Conservation (phyloP, 2,329 filamentous ascomycete species). For the Zalaria sp. region DNA sequence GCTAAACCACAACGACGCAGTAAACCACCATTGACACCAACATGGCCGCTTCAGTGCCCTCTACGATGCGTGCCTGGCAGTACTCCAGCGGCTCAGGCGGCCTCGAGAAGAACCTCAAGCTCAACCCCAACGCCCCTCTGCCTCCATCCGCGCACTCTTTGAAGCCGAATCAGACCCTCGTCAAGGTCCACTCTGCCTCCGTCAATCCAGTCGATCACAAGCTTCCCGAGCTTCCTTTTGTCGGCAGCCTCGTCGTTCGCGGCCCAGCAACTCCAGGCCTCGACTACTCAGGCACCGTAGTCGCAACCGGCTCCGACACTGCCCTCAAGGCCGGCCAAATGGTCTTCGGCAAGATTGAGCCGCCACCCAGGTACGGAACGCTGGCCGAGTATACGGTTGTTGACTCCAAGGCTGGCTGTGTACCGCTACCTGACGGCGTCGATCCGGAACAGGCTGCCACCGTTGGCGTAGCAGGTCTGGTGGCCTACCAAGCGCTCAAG, state of each 20-base stretch:
- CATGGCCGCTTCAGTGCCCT: slow-evolving; percentile 5
- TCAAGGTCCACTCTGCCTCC: slow-evolving; percentile 28
- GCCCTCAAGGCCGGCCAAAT: slow-evolving; percentile 21
- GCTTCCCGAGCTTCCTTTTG: slow-evolving; percentile 25
- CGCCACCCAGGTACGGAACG: slow-evolving; percentile 18
- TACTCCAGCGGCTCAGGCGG: slow-evolving; percentile 14
- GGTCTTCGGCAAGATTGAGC: slow-evolving; percentile 24
- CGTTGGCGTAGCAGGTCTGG: slow-evolving; percentile 23
- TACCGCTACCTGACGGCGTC: slow-evolving; percentile 21
- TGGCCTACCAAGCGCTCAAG: slow-evolving; percentile 23
- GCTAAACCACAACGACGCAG: no score
- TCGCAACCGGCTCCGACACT: slow-evolving; percentile 14
- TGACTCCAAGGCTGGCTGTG: slow-evolving; percentile 7
- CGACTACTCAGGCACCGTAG: slow-evolving; percentile 39
- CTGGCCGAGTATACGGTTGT: slow-evolving; percentile 22
- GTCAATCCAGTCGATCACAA: slow-evolving; percentile 41
- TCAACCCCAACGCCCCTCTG: slow-evolving; percentile 14
- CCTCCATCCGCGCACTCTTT: slow-evolving; percentile 9
- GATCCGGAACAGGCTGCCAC: slow-evolving; percentile 20
- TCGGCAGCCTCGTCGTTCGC: slow-evolving; percentile 21
- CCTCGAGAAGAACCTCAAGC: slow-evolving; percentile 19
- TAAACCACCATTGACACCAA: no score
- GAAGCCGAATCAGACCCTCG: slow-evolving; percentile 21
- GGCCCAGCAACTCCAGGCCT: slow-evolving; percentile 32
- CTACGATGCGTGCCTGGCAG: slow-evolving; percentile 15